A percentile compares a stretch with the other conserved stretches of the same genome.
Evolutionary conservation across 1,284 basidiomycete genomes (phyloP).

Genomic region (Hymenochaete sp.): DNA sequence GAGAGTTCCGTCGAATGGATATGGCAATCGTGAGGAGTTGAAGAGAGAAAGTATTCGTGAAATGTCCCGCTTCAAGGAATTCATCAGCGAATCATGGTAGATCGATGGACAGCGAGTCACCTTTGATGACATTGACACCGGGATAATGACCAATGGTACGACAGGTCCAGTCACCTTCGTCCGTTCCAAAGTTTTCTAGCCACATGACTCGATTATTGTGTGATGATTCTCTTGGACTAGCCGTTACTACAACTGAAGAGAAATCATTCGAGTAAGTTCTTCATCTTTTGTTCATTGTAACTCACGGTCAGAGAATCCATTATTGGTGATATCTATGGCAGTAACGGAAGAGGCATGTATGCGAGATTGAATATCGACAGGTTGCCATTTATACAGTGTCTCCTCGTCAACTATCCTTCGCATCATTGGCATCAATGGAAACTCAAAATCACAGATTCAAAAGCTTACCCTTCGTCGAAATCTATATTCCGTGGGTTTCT

Average conservation of each 20-base stretch:
- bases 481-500: too few relatives aligned
- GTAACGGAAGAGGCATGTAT: too few relatives aligned
- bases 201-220: conserved; percentile 8
- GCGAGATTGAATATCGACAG: too few relatives aligned
- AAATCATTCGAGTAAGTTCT: not conserved
- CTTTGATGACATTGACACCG: conserved; percentile 15
- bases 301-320: conserved; percentile 16
- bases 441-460: too few relatives aligned
- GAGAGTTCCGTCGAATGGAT: conserved; percentile 7
- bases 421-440: too few relatives aligned
- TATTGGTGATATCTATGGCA: conserved; percentile 11
- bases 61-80: conserved; percentile 13
- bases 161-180: conserved; percentile 14
- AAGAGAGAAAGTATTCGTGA: conserved; percentile 15
- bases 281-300: not conserved
- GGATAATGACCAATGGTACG: conserved; percentile 16
- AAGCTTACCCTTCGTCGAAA: too few relatives aligned
- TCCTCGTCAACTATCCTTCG: too few relatives aligned
- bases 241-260: conserved; percentile 13
- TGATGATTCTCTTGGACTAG: conserved; percentile 12
- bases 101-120: not conserved
- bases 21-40: conserved; percentile 14
- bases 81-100: not conserved
- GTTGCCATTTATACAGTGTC: too few relatives aligned
- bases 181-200: conserved; percentile 16